Evolutionary conservation across 2,329 filamentous ascomycete species (phyloP).

Genomic region (Helotiales sp.): DNA sequence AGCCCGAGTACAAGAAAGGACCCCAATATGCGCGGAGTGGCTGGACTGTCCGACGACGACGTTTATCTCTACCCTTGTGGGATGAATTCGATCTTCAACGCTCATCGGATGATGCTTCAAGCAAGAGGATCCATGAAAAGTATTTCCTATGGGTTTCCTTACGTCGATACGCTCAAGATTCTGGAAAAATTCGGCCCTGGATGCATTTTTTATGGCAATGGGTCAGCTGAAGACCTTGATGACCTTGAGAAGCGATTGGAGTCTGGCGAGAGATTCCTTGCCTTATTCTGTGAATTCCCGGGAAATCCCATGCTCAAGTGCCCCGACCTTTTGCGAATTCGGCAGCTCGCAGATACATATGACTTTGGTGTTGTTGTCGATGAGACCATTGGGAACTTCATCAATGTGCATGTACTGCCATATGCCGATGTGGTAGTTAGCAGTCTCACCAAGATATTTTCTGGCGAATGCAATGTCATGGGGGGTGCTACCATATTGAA

Average conservation of each 20-base stretch:
- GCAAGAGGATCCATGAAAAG: slow-evolving; percentile 68
- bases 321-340: slow-evolving; percentile 82
- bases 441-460: slow-evolving; percentile 95
- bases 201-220: slow-evolving; percentile 83
- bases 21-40: slow-evolving; percentile 54
- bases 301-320: slow-evolving; percentile 86
- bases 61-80: slow-evolving; percentile 87
- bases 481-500: slow-evolving; percentile 73
- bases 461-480: slow-evolving; percentile 98
- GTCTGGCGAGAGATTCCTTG: slow-evolving; percentile 74
- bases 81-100: slow-evolving; percentile 94
- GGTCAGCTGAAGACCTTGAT: slow-evolving; percentile 75
- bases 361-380: slow-evolving; percentile 91
- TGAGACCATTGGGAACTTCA: slow-evolving; percentile 94
- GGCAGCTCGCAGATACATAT: slow-evolving; percentile 74
- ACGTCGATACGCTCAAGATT: slow-evolving; percentile 94
- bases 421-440: slow-evolving; percentile 91
- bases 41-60: slow-evolving; percentile 76
- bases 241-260: slow-evolving; percentile 74
- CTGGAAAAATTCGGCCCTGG: slow-evolving; percentile 92
- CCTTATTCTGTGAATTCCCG: slow-evolving; percentile 92
- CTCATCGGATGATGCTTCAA: slow-evolving; percentile 72
- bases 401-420: slow-evolving; percentile 90
- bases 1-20: slow-evolving; percentile 45
- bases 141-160: slow-evolving; percentile 95